A percentile compares a stretch with the other conserved stretches of the same genome.
Conservation (phyloP, 176 grass and related monocot genomes). For the Calamus simplicifolius region DNA sequence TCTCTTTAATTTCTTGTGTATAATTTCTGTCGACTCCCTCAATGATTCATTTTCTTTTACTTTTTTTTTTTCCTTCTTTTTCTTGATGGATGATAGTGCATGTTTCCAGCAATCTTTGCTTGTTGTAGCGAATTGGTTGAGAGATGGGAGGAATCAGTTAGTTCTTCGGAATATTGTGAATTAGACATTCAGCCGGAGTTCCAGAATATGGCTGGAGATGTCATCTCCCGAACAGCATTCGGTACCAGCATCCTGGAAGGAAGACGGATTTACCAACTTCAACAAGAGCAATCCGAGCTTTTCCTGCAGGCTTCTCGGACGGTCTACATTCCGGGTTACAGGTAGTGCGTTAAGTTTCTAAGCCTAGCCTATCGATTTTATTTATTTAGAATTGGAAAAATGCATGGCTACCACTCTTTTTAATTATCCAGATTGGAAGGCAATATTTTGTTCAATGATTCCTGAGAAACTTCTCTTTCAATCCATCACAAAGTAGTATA, state of each 20-base stretch:
- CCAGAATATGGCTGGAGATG: constrained; percentile 32
- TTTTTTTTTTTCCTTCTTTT: no score
- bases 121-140: constrained; percentile 33
- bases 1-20: no score
- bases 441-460: no score
- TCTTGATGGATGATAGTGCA: constrained; percentile 27
- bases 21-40: no score
- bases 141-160: constrained; percentile 22
- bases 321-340: constrained; percentile 14
- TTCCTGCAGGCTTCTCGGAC: neutral
- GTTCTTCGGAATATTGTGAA: constrained; percentile 12
- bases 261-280: constrained; percentile 40
- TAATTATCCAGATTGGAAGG: no score
- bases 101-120: constrained; percentile 34
- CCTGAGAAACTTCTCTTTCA: no score
- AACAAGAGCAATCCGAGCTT: constrained; percentile 30
- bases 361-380: no score
- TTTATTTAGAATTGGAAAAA: no score
- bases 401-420: no score
- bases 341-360: neutral
- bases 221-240: constrained; percentile 50
- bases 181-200: constrained; percentile 63
- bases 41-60: neutral
- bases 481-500: no score
- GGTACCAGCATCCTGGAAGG: constrained; percentile 49